Evolutionary conservation across 1,284 basidiomycete species (phyloP), one percentile per base, ranked within the genome.

Genomic region (Mrakiaceae sp.): DNA sequence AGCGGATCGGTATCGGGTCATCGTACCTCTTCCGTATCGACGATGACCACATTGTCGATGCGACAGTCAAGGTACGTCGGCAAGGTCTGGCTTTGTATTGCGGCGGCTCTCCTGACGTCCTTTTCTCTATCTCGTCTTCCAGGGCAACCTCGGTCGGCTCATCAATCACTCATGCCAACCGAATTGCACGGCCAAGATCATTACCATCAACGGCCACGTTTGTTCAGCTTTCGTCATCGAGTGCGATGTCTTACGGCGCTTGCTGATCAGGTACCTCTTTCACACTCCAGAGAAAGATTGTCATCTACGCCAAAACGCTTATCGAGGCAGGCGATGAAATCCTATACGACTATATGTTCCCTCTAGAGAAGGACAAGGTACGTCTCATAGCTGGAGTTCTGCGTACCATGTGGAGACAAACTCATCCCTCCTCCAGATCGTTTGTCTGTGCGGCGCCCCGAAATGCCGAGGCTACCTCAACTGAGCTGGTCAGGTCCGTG

Each of bases 131-230:
- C 66, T 58, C 63, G 42, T 59, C 47, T 61, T 67, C 16, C 70
- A 94, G 91, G 27, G 27, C 27, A 27, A 27, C 27, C 27, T 27
- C 27, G 27, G 27, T 65, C 90, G 92, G 53, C 77, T 96, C 69
- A 96, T 96, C 76, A 97, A 97, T 76, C 95, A 98, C 74, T 97
- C 79, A 52, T 99, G 95, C 74, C 90, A 94, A 73, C 95, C 95
- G 6, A 97, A 96, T 71, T 97, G 94, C 73, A 96, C 87, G 14
- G 95, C 95, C 55, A 96, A 95, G 80, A 98, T 99, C 75, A 94
- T 98, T 73, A 97, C 92, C 65, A 93, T 99, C 77, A 95, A 88
- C 72, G 90, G 93, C 48, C 90, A 95, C 79, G 64, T 66, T 53
- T 55, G 60, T 66, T 7, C 14, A 16, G n/a, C 44, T 16, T 47